A percentile compares a stretch with the other conserved stretches of the same genome.
Conservation (phyloP, 805 yeast species). For the Saccharomycopsis vini region DNA sequence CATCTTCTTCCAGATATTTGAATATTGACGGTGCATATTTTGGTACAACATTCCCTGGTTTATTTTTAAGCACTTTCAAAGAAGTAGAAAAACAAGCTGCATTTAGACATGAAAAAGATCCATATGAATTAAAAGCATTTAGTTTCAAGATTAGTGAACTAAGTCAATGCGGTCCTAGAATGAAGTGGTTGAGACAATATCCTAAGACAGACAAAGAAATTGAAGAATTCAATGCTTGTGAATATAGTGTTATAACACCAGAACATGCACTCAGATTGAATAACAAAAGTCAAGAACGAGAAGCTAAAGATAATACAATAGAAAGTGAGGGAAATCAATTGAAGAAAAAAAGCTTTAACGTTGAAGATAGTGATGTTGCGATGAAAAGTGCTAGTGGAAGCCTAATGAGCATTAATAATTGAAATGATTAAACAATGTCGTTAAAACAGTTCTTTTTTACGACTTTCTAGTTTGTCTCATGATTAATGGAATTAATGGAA, state of each 20-base stretch:
- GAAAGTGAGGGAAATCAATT: slow-evolving; percentile 10
- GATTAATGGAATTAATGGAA: no score
- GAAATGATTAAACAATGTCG: no score
- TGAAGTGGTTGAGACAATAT: slow-evolving; percentile 84
- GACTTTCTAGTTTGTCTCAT: no score
- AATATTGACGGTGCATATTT: slow-evolving; percentile 95
- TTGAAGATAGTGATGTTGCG: slow-evolving; percentile 3
- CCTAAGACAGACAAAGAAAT: slow-evolving; percentile 58
- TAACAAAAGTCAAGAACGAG: slow-evolving; percentile 24
- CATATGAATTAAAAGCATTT: slow-evolving; percentile 60
- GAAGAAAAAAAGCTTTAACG: slow-evolving; percentile 8
- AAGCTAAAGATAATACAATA: slow-evolving; percentile 32
- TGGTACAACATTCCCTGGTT: slow-evolving; percentile 92
- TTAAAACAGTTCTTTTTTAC: no score
- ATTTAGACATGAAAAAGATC: slow-evolving; percentile 38
- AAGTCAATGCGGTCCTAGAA: slow-evolving; percentile 81
- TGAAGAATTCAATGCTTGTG: slow-evolving; percentile 56
- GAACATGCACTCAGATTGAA: slow-evolving; percentile 13
- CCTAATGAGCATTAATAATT: not conserved
- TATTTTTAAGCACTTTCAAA: slow-evolving; percentile 85
- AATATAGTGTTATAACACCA: slow-evolving; percentile 42
- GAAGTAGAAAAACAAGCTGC: slow-evolving; percentile 74
- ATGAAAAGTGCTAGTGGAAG: slow-evolving; percentile 10
- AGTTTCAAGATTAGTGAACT: slow-evolving; percentile 77
- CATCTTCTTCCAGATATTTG: slow-evolving; percentile 75